Base-by-base conservation (phyloP, 2,329 filamentous ascomycete species). In the Ophiostoma ulmi region DNA sequence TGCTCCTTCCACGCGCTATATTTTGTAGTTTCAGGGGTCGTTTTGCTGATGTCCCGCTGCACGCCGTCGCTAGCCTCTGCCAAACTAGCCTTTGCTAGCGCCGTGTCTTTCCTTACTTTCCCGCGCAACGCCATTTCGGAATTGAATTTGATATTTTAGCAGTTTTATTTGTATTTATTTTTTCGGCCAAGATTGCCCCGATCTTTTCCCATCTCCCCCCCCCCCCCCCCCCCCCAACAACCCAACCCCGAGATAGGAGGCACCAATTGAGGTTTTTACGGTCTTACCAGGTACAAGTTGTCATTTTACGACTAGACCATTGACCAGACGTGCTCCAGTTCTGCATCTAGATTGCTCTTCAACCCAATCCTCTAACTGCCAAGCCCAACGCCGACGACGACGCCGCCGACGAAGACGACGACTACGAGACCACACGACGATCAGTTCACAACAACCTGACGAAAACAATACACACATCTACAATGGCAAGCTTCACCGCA, bases 401-500 rank as follows among this genome's bases (percentile, higher is more conserved):
- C 52, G 20, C 10, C 61, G 26, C 48, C 36, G 17, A 48, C 39
- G 26, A 63, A 26, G 17, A 5, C 65, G 14, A 64, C 65, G 38
- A 68, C 65, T 11, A 14, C 22, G 7, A 38, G 7, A 67, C 20
- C 35, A 41, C 35, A 6, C 31, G 61, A 65, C 58, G 36, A 36
- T 35, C 17, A 65, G 31, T 3, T 39, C 11, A 39, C 63, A 10
- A 65, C 35, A 65, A n/a, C n/a, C 44, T 20, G 44, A 48, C 20
- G 35, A 39, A 35, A 13, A 10, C 11, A 36, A 36, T 8, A 64
- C 61, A 64, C 20, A 65, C 35, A 39, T 11, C 22, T 65, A 55
- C 31, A 58, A 73, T 74, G 74, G 72, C 73, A 64, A 73, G 73
- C 66, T 70, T 75, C 58, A 73, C 73, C 39, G 70, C 73, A 61